These are phyloP conservation scores for Colletotrichum australisinense DNA, from an alignment of 2,329 filamentous ascomycete genomes.

Conservation along the genomic window DNA sequence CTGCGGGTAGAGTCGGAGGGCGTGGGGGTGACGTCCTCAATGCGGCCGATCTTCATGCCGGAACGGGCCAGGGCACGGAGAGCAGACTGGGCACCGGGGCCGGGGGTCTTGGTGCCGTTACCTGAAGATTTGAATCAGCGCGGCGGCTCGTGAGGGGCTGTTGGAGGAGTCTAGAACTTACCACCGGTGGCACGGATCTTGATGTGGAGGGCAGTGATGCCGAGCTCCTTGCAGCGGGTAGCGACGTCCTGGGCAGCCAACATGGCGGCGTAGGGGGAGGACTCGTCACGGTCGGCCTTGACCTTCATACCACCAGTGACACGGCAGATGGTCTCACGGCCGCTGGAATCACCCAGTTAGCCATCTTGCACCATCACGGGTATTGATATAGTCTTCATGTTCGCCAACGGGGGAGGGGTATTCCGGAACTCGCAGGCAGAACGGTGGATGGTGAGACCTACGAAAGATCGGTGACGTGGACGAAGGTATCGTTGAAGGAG, in stretches of 20 bases:
- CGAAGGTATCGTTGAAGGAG: constrained; percentile 93
- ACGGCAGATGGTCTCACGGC: constrained; percentile 99
- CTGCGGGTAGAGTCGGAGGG: constrained; percentile 99
- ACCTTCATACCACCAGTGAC: constrained; percentile 99
- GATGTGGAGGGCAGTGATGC: constrained; percentile 96
- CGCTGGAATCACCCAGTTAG: constrained; percentile 84
- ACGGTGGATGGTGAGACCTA: constrained; percentile 58
- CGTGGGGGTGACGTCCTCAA: constrained; percentile 99
- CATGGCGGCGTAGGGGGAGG: constrained; percentile 99
- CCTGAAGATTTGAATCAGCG: constrained; percentile 56
- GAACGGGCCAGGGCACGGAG: constrained; percentile 98
- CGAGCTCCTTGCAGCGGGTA: constrained; percentile 79
- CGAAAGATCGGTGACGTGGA: constrained; percentile 99
- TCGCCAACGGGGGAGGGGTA: not conserved
- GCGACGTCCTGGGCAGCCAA: constrained; percentile 99
- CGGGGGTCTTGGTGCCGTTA: constrained; percentile 99
- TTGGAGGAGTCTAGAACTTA: constrained; percentile 55
- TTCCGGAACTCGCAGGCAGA: not conserved
- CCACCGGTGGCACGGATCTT: constrained; percentile 99
- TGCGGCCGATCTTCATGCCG: constrained; percentile 99
- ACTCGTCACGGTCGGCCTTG: constrained; percentile 99
- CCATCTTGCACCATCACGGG: constrained; percentile 49
- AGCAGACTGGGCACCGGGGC: constrained; percentile 98
- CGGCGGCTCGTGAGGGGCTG: not conserved
- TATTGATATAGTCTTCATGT: not conserved